Percentiles rank a stretch among this genome's conserved stretches.
Conservation (phyloP, 179 eudicot species). For the Silene vulgaris region DNA sequence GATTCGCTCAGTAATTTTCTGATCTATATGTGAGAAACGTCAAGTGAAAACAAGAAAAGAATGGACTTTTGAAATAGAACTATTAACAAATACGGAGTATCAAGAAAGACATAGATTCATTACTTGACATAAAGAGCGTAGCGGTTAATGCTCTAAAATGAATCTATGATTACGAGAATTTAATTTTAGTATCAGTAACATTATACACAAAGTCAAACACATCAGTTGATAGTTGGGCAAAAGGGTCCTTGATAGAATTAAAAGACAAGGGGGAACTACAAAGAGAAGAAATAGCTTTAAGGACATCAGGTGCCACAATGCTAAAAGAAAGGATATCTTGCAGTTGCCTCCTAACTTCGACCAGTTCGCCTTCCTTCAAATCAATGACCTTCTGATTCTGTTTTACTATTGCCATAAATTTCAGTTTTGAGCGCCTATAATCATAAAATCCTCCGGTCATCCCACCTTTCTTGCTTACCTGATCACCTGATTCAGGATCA, state of each 20-base stretch:
- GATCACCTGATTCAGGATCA: conserved; percentile 67
- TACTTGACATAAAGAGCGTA: not conserved
- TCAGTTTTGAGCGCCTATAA: conserved; percentile 80
- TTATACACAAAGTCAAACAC: conserved; percentile 5
- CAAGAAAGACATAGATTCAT: not conserved
- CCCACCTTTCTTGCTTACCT: conserved; percentile 99
- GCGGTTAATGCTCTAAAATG: not conserved
- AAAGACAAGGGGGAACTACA: conserved; percentile 9
- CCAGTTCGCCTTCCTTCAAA: conserved; percentile 54
- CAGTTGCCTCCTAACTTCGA: conserved; percentile 53
- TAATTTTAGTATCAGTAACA: conserved; percentile 3
- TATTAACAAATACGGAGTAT: not conserved
- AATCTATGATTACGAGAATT: not conserved
- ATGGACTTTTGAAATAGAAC: not conserved
- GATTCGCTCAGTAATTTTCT: conserved; percentile 64
- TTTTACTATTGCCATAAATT: conserved; percentile 68
- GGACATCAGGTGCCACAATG: not conserved
- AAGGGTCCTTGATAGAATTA: not conserved
- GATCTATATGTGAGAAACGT: conserved; percentile 68
- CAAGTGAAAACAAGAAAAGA: conserved; percentile 33
- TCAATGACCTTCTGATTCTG: conserved; percentile 47
- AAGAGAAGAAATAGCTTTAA: not conserved
- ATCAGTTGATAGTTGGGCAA: not conserved
- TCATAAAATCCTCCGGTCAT: conserved; percentile 99
- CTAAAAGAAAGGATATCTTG: conserved; percentile 73